Base-by-base conservation (phyloP, 2,329 filamentous ascomycete species). In the Aspergillus novoparasiticus region DNA sequence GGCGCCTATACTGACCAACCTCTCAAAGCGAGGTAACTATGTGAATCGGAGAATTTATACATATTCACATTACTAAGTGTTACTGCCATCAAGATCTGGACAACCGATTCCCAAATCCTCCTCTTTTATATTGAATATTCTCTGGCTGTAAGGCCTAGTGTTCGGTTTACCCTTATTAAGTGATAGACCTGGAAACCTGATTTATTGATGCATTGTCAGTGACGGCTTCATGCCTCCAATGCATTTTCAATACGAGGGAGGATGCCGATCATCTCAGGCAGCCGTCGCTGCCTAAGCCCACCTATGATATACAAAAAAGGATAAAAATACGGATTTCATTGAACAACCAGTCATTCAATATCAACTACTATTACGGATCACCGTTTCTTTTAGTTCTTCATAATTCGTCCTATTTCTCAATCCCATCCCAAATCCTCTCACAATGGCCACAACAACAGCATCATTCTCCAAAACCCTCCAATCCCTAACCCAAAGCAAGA, bases 401-500 rank as follows among this genome's bases (percentile, higher is more conserved):
- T 14, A 4, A 11, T 2, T 14, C 2, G 11, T 10, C 3, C 23
- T 3, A 28, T 10, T 34, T 32, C 19, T 53, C 4, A 6, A 36
- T 19, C 2, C 3, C 19, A 51, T 51, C 43, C 10, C 26, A 28
- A 19, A 3, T 1, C 6, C 39, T 19, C n/a, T 8, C 39, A 60
- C 6, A 32, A 61, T 61, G 59, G 59, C 48, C 8, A n/a, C 46
- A 14, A 14, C 59, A 9, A 41, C 45, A 3, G 59, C 66, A 3
- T 62, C 62, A 28, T 58, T 67, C 26, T 65, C 62, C 1, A 62
- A 70, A 51, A 70, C 62, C 19, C 62, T 71, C 19, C 65, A 64
- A 43, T 70, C 69, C 2, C 65, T 71, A 9, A 71, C 69, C 1
- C 23, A 60, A 11, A 70, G 69, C 57, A 74, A 75, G 43, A 72